phyloP scores from a whole-genome alignment of 2,329 filamentous ascomycete species.

The Sporothrix protearum region DNA sequence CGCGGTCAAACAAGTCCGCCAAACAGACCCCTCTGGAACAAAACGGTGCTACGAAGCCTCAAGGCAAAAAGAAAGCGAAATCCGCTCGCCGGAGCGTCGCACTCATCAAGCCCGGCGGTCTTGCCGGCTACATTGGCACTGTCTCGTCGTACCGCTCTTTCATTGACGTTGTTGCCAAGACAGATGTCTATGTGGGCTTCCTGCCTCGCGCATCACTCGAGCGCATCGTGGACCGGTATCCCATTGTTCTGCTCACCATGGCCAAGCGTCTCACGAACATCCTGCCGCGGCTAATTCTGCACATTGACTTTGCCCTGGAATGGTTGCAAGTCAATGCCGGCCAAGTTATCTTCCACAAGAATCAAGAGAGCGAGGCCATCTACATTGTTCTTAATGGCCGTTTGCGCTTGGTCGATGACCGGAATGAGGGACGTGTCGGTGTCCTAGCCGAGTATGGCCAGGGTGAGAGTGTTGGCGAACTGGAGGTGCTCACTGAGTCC shows the following conservation, averaged over 20 bases:
- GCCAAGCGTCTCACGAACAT: slow-evolving; percentile 90
- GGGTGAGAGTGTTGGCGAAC: slow-evolving; percentile 93
- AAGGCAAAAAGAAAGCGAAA: slow-evolving; percentile 45
- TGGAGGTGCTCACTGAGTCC: slow-evolving; percentile 95
- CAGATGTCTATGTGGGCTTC: slow-evolving; percentile 96
- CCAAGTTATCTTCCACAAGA: slow-evolving; percentile 89
- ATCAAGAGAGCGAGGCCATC: slow-evolving; percentile 95
- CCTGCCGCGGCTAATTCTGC: slow-evolving; percentile 81
- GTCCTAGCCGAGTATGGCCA: slow-evolving; percentile 92
- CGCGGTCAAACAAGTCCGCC: background rate
- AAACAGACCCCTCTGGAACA: background rate
- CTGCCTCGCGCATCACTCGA: slow-evolving; percentile 81
- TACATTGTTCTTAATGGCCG: slow-evolving; percentile 96
- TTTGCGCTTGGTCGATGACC: slow-evolving; percentile 77
- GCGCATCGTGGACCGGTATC: slow-evolving; percentile 87
- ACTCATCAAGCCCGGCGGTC: slow-evolving; percentile 86
- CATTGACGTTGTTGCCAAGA: slow-evolving; percentile 94
- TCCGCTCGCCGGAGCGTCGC: slow-evolving; percentile 67
- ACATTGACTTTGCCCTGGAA: slow-evolving; percentile 97
- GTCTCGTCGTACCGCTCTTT: slow-evolving; percentile 95
- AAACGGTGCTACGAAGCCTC: background rate
- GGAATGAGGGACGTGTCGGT: slow-evolving; percentile 73
- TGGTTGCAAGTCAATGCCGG: slow-evolving; percentile 97
- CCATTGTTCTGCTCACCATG: slow-evolving; percentile 89
- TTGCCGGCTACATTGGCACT: slow-evolving; percentile 91